These are phyloP conservation scores for Cairneyella variabilis DNA, from an alignment of 495 filamentous ascomycete genomes.

Conservation along the genomic window DNA sequence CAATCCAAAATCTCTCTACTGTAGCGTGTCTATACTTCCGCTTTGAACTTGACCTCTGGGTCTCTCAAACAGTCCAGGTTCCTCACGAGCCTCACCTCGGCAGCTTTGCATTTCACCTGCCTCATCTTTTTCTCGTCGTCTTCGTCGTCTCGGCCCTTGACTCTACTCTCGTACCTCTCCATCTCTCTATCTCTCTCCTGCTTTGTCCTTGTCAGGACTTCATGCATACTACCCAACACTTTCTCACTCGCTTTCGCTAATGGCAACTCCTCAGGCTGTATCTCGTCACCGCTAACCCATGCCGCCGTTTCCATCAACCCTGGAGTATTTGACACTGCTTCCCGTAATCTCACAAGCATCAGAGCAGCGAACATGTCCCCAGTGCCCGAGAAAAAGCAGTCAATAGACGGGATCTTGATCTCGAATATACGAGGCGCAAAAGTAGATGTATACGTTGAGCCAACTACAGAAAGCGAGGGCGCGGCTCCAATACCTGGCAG, in stretches of 20 bases:
- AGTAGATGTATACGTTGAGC: constrained; percentile 51
- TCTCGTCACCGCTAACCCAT: constrained; percentile 68
- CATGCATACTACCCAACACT: constrained; percentile 91
- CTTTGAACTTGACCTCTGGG: constrained; percentile 56
- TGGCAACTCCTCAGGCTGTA: constrained; percentile 66
- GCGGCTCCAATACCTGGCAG: constrained; percentile 37
- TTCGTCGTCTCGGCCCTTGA: constrained; percentile 29
- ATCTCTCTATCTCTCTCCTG: constrained; percentile 59
- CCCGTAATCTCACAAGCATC: constrained; percentile 82
- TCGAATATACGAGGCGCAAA: constrained; percentile 45
- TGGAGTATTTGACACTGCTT: constrained; percentile 52
- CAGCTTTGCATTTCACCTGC: constrained; percentile 67
- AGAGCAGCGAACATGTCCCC: constrained; percentile 98
- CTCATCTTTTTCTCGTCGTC: constrained; percentile 59
- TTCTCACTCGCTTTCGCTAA: constrained; percentile 78
- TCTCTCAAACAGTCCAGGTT: constrained; percentile 61
- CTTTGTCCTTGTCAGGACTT: constrained; percentile 73
- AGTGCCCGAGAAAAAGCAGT: constrained; percentile 91
- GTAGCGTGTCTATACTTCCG: too few species aligned
- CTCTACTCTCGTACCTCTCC: constrained; percentile 30
- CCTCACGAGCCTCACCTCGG: constrained; percentile 75
- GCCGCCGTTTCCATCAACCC: constrained; percentile 47
- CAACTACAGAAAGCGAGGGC: constrained; percentile 66
- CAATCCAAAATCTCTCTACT: too few species aligned
- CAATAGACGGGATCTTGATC: constrained; percentile 78